Base-by-base conservation (phyloP, 163 green algal genomes). In the Scenedesmus sp. region DNA sequence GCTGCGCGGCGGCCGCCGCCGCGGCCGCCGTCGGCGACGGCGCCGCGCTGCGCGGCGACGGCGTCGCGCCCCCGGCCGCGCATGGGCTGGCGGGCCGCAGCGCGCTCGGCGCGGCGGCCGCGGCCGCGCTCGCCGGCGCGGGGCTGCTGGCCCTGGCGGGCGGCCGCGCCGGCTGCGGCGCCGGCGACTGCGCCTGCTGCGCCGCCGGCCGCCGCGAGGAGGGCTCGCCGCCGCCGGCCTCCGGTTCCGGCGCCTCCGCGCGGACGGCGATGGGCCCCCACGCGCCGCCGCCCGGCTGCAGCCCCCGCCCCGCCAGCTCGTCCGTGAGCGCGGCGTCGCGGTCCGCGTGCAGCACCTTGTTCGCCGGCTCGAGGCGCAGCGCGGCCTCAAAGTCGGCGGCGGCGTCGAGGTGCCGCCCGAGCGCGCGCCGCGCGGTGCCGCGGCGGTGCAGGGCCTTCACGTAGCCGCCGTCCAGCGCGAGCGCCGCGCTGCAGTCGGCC, bases 361-460 rank as follows among this genome's bases (percentile, higher is more conserved):
- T 94, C 64, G 47, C 57, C 0, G 91, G 92, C 80, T 94, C 87
- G 63, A 93, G 74, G 33, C 88, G 64, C 60, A 96, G 70, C 3
- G 86, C 92, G n/a, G 63, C 7, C 48, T 97, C 93, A 77, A 90
- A 92, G 71, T 97, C 92, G 4, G 81, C 63, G 6, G 89, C 77
- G 11, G 93, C 90, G 4, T 84, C 85, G 48, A 91, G 62, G 1
- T 70, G 72, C 31, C 81, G 47, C 6, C 86, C 87, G 64, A 92
- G 80, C 70, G 88, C 45, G 26, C 57, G 75, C 11, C 87, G 77
- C 1, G 93, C 91, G 22, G 85, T 82, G 18, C 77, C 91, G 18
- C 93, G 91, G 47, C 93, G 85, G 67, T 92, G 90, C 31, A 86
- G 91, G 0, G 93, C 86, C 87, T 97, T 97, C 44, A 92, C 70